A percentile compares a stretch with the other conserved stretches of the same genome.
Conservation (phyloP, 2,329 filamentous ascomycete genomes). For the Xylariaceae sp. region DNA sequence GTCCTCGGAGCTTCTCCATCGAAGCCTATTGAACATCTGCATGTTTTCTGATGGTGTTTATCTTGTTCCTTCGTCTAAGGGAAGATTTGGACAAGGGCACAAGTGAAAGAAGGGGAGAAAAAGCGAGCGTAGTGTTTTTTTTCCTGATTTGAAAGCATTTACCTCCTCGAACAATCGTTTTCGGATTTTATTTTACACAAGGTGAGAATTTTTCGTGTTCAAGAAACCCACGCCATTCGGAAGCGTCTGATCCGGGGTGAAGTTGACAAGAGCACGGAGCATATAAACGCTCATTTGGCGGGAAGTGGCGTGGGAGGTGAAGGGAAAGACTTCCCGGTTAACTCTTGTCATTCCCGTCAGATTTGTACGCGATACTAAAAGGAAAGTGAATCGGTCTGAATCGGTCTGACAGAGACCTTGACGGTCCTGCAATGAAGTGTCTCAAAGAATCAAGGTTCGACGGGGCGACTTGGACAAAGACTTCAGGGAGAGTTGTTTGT, state of each 20-base stretch:
- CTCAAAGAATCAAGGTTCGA: neutral
- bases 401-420: neutral
- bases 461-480: neutral
- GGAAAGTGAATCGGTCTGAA: neutral
- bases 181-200: neutral
- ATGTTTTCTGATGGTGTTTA: neutral
- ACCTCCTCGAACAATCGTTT: neutral
- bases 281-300: neutral
- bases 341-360: neutral
- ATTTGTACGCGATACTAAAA: neutral
- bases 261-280: conserved; percentile 2
- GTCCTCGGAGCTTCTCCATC: neutral
- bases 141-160: too few species aligned
- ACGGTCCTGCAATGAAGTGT: neutral
- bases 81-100: neutral
- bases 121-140: neutral
- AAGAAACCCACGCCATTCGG: conserved; percentile 9
- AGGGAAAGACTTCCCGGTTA: neutral
- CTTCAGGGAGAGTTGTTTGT: neutral
- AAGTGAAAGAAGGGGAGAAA: neutral
- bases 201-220: too few species aligned
- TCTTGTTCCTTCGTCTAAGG: neutral
- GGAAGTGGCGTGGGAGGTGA: neutral
- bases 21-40: neutral
- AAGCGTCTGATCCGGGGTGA: conserved; percentile 2